Conservation (phyloP, 192 early-diverging fungal species). For the Linnemannia elongata region DNA sequence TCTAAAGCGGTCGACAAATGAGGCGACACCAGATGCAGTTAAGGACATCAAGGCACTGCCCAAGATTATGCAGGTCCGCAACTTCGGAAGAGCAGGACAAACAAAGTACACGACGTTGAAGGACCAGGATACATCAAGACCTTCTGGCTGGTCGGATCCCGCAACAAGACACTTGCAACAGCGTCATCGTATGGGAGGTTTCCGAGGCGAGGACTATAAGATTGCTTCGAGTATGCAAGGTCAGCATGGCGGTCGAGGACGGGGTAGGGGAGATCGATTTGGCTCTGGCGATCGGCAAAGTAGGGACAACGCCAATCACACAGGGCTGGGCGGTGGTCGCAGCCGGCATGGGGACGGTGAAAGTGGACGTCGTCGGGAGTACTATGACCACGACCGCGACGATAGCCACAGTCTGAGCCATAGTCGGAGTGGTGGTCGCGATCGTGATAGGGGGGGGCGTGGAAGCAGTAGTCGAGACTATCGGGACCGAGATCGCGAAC, state of each 20-base stretch:
- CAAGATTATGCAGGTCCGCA: conserved; percentile 91
- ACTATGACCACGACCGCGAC: conserved; percentile 15
- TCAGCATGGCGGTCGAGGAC: conserved; percentile 23
- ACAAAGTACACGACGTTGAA: conserved; percentile 92
- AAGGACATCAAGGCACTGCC: conserved; percentile 77
- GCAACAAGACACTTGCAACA: conserved; percentile 25
- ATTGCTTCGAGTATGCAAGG: conserved; percentile 34
- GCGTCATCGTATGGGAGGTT: conserved; percentile 30
- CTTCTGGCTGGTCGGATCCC: conserved; percentile 49
- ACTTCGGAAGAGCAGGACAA: conserved; percentile 87
- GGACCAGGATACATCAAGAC: conserved; percentile 83
- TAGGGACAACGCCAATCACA: conserved; percentile 25
- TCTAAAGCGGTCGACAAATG: conserved; percentile 74
- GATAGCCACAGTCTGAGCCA: background rate
- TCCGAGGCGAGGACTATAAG: conserved; percentile 37
- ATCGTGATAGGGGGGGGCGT: conserved; percentile 22
- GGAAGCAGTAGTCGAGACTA: conserved; percentile 6
- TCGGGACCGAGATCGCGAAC: conserved; percentile 17
- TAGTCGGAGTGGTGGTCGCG: background rate
- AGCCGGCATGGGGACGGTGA: conserved; percentile 1
- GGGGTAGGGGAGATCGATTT: background rate
- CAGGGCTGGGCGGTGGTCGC: conserved; percentile 10
- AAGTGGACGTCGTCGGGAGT: conserved; percentile 7
- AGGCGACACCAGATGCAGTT: conserved; percentile 74
- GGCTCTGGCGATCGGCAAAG: background rate